These are phyloP conservation scores for Marasmius fiardii DNA, from an alignment of 1,284 basidiomycete species.

Conservation along the genomic window DNA sequence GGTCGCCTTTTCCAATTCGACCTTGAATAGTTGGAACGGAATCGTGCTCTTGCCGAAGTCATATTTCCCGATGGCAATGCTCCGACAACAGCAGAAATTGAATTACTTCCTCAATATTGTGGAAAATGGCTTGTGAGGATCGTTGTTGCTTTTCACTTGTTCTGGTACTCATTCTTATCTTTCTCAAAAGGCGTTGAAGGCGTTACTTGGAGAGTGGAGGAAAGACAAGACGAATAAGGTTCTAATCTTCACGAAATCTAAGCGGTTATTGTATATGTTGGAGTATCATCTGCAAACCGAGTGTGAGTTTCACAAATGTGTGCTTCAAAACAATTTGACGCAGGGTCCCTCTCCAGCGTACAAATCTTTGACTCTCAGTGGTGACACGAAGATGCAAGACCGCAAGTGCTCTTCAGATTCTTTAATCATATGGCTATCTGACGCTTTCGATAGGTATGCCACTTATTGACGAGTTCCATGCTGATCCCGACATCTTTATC, in stretches of 20 bases:
- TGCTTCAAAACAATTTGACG: too few relatives aligned
- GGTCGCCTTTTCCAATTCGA: background rate
- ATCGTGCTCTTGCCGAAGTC: conserved; percentile 54
- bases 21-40: conserved; percentile 43
- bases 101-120: conserved; percentile 63
- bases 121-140: conserved; percentile 78
- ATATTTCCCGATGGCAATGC: conserved; percentile 51
- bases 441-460: conserved; percentile 60
- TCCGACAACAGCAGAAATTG: conserved; percentile 60
- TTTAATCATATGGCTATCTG: conserved; percentile 1
- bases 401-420: conserved; percentile 38
- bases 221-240: conserved; percentile 70
- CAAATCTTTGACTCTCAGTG: conserved; percentile 71
- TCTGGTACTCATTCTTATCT: background rate
- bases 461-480: conserved; percentile 78
- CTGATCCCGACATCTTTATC: conserved; percentile 68
- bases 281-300: conserved; percentile 61
- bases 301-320: too few relatives aligned
- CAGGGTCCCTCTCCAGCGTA: too few relatives aligned
- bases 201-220: conserved; percentile 63
- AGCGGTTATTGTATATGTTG: conserved; percentile 79
- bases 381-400: conserved; percentile 60
- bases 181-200: conserved; percentile 53
- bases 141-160: background rate
- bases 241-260: conserved; percentile 83